These are phyloP conservation scores for Trichosporon sp. DNA, from an alignment of 1,284 basidiomycete genomes.

Conservation along the genomic window DNA sequence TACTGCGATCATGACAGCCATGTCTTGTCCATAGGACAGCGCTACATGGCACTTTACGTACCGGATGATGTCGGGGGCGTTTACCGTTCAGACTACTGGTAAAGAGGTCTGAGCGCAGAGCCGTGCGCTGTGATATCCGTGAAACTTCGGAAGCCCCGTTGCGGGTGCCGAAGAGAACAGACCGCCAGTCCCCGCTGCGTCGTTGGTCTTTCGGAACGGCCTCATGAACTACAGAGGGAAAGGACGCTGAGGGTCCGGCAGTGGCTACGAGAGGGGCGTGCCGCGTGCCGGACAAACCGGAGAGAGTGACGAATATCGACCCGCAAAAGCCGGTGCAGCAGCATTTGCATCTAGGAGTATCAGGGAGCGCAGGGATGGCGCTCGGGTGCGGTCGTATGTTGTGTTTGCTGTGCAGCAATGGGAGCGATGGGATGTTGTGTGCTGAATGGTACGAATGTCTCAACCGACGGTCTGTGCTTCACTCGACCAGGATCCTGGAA, in stretches of 20 bases:
- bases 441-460: not conserved
- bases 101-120: no score
- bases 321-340: not conserved
- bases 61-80: not conserved
- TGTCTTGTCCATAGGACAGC: not conserved
- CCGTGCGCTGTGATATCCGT: no score
- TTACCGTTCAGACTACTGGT: no score
- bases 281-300: not conserved
- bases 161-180: not conserved
- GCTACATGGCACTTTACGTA: not conserved
- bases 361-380: no score
- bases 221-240: not conserved
- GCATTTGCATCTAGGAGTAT: no score
- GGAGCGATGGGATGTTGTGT: no score
- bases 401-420: no score
- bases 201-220: not conserved
- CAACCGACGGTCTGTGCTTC: not conserved
- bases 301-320: not conserved
- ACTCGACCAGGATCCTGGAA: constrained; percentile 2
- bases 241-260: not conserved
- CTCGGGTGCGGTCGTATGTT: no score
- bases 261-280: not conserved
- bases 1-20: no score
- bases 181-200: not conserved
- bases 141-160: not conserved